phyloP scores from a whole-genome alignment of 192 early-diverging fungal genomes.

The Borealophlyctis nickersoniae region DNA sequence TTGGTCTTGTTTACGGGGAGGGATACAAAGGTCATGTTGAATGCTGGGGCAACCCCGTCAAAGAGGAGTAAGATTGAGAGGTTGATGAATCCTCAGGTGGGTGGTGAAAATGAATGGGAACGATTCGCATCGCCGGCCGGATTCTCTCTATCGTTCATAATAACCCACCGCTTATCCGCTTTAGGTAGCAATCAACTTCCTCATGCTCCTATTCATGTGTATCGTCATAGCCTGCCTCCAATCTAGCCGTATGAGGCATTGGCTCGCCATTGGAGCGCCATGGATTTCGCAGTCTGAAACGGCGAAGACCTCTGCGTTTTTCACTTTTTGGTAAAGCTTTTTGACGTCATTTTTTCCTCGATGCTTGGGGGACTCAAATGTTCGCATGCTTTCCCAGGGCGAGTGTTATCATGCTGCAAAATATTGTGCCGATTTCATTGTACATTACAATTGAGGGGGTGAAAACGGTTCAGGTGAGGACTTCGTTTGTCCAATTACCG shows the following conservation, averaged over 20 bases:
- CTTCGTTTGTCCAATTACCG: no score
- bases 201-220: slow-evolving; percentile 35
- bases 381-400: slow-evolving; percentile 64
- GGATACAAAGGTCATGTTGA: slow-evolving; percentile 89
- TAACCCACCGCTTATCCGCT: background rate
- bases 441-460: slow-evolving; percentile 91
- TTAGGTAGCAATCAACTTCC: slow-evolving; percentile 46
- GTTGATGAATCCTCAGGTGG: slow-evolving; percentile 78
- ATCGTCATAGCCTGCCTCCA: slow-evolving; percentile 63
- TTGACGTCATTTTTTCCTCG: no score
- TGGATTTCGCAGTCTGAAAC: background rate
- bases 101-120: background rate
- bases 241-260: slow-evolving; percentile 22
- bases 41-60: slow-evolving; percentile 81
- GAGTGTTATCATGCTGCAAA: slow-evolving; percentile 84
- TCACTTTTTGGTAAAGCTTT: slow-evolving; percentile 31
- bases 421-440: slow-evolving; percentile 93
- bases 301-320: background rate
- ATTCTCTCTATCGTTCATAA: background rate
- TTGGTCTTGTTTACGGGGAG: slow-evolving; percentile 81
- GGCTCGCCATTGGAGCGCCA: slow-evolving; percentile 12
- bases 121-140: background rate
- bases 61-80: slow-evolving; percentile 85
- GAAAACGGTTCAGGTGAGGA: slow-evolving; percentile 76
- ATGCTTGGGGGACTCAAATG: background rate